Evolutionary conservation across 331 rosid genomes (phyloP), one percentile per base, ranked within the genome.

Genomic region (Malus hybrid): DNA sequence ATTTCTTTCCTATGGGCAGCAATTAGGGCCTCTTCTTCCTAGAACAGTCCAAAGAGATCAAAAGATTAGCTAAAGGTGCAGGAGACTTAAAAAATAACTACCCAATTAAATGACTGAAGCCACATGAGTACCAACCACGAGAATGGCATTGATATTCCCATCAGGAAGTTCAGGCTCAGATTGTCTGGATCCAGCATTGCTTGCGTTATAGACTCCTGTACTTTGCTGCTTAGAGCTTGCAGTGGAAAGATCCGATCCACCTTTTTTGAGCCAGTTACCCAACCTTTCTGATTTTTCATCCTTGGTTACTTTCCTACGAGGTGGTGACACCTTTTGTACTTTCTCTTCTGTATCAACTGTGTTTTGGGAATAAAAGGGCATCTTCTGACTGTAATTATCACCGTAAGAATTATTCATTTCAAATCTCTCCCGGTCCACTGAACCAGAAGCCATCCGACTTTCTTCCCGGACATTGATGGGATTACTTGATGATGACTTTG

Each of bases 1-100:
- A 94, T 94, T 87, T 92, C 99, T 81, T 92, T 94, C 77, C 99
- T 89, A 75, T 94, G 99, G 63, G 99, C 97, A 81, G 96, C 89
- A 82, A 92, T 83, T 75, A 92, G 70, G 50, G 97, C 96, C 86
- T 94, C 97, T 76, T 94, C 99, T 85, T 94, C 99, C 99, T 94
- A 84, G 48, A 82, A 76, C 42, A 80, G 71, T n/a, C 61, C 28
- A 70, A 50, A 13, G n/a, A 61, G 33, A 61, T 68, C 65, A 81
- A 13, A 33, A 73, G 34, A 80, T 70, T 30, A 85, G 71, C 75
- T 63, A 76, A 64, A 67, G 61, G 64, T 72, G 26, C n/a, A 55
- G 61, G 50, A 22, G 76, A 73, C 70, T 22, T 61, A 63, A 63
- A 69, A 28, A 24, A 73, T 18, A 77, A 36, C 66, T 6, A 28